Conservation (phyloP, 192 early-diverging fungal species). For the Coemansia sp. region DNA sequence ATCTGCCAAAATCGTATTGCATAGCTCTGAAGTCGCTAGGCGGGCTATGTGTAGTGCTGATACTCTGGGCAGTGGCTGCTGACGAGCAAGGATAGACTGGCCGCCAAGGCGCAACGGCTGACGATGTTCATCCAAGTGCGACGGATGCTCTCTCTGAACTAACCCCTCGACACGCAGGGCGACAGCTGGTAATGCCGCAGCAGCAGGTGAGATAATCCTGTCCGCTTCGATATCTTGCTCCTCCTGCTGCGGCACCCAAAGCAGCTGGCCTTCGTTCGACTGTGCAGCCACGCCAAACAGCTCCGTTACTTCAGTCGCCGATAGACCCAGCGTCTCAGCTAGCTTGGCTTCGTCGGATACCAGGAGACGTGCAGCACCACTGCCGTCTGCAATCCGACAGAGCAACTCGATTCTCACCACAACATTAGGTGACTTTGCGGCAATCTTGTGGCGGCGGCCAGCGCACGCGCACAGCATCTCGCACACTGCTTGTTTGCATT, state of each 20-base stretch:
- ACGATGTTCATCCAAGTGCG: not conserved
- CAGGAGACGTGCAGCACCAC: slow-evolving; percentile 25
- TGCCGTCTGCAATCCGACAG: slow-evolving; percentile 36
- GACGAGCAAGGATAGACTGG: slow-evolving; percentile 5
- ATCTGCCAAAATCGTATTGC: slow-evolving; percentile 22
- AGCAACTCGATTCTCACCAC: slow-evolving; percentile 5
- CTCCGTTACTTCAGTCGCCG: not conserved
- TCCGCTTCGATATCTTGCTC: not conserved
- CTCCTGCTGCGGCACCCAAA: slow-evolving; percentile 20
- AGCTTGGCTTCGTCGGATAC: not conserved
- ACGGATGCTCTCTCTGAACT: not conserved
- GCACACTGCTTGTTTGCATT: slow-evolving; percentile 24
- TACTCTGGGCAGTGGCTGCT: slow-evolving; percentile 14
- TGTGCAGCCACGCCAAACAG: slow-evolving; percentile 23
- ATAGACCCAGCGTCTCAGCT: slow-evolving; percentile 7
- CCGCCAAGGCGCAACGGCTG: slow-evolving; percentile 38
- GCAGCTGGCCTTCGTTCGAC: slow-evolving; percentile 27
- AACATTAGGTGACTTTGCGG: not conserved
- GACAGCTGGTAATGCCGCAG: not conserved
- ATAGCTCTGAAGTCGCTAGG: slow-evolving; percentile 7
- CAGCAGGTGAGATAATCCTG: slow-evolving; percentile 5
- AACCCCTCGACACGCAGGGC: slow-evolving; percentile 18
- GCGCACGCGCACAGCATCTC: slow-evolving; percentile 25
- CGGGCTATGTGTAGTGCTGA: slow-evolving; percentile 11
- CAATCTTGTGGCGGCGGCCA: slow-evolving; percentile 11